Base-by-base conservation (phyloP, 2,329 filamentous ascomycete genomes). In the Volutella citrinella region DNA sequence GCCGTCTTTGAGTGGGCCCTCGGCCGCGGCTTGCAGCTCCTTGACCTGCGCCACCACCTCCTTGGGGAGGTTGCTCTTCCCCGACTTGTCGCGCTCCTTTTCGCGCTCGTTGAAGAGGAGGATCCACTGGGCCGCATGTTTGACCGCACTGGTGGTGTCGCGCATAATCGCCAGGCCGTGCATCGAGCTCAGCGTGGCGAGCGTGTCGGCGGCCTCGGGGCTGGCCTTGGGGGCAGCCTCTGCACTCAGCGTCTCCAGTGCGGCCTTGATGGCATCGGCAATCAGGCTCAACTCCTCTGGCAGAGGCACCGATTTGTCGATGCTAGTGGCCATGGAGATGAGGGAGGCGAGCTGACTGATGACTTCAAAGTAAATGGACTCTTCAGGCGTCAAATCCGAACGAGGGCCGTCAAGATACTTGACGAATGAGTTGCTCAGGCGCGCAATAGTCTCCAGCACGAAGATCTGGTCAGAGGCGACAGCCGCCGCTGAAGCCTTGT, bases 401-500 rank as follows among this genome's bases (percentile, higher is more conserved):
- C 35, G 35, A 0, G 52, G 35, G 1, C 46, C 47, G 19, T 60
- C 49, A 5, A 72, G 52, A 30, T 69, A 63, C 30, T 57, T 60
- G 7, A 56, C 51, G 5, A 74, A 52, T 0, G 68, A 66, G 38
- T 67, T 65, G 40, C 61, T 58, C 3, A 75, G 49, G n/a, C 60
- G 60, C 3, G 52, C 46, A 11, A 74, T 55, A 1, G 57, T 63
- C 35, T 73, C 66, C 1, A 63, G 37, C 1, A 70, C 57, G 32
- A 68, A 73, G 4, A 61, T 56, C 24, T 66, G 63, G 24, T 78
- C 73, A 2, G 60, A 46, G 8, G 58, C 52, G 1, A 62, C 55
- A 0, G 60, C 56, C 1, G 66, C 59, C 4, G 53, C 43, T 0
- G 63, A 45, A 18, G 66, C 69, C 45, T 77, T 78, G 57, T 74